Conservation (phyloP, 768 basidiomycete genomes). For the Tephrocybe sp. region DNA sequence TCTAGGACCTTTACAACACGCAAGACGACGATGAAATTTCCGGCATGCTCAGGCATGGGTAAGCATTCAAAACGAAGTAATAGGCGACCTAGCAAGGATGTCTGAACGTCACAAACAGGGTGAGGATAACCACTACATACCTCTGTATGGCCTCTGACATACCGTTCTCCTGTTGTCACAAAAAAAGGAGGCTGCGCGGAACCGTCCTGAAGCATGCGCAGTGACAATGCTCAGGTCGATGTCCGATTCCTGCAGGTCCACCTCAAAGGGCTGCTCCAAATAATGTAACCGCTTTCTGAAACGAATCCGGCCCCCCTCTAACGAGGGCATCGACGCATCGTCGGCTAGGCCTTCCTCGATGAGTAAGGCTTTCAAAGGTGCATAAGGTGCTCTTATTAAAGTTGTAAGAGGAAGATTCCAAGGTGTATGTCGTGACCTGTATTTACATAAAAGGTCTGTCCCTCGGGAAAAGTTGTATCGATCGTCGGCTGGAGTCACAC, state of each 20-base stretch:
- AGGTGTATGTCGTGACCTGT: background rate
- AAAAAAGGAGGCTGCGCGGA: background rate
- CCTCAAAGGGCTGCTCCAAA: background rate
- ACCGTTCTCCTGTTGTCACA: no score
- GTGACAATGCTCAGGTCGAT: background rate
- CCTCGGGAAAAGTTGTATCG: background rate
- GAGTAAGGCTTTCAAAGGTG: background rate
- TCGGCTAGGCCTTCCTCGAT: background rate
- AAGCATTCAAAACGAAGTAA: background rate
- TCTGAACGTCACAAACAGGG: background rate
- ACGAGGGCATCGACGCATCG: background rate
- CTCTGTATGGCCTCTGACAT: background rate
- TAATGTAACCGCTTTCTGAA: background rate
- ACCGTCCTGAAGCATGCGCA: background rate
- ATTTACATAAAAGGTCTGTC: background rate
- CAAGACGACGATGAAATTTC: background rate
- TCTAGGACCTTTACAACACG: background rate
- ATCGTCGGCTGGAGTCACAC: background rate
- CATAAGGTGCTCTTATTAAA: background rate
- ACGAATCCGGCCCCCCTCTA: no score
- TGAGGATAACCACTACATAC: background rate
- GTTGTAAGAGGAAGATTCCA: background rate
- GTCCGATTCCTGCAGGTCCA: background rate
- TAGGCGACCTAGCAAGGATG: background rate
- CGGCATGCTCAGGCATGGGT: conserved; percentile 12